Conservation (phyloP, 2,329 filamentous ascomycete species). For the Dactylonectria macrodidyma region DNA sequence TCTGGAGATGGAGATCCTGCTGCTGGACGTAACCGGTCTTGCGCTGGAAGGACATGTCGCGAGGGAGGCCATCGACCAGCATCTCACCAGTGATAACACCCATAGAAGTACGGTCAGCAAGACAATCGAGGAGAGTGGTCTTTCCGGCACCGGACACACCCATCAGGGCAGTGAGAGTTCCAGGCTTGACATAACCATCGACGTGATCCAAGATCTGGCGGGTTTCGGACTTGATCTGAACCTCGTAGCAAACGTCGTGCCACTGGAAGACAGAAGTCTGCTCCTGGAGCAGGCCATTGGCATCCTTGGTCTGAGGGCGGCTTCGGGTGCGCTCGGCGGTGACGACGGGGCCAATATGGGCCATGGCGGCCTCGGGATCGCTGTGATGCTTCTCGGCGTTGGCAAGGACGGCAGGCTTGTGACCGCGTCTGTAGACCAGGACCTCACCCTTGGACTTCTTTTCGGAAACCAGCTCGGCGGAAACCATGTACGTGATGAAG, state of each 20-base stretch:
- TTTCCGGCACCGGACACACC: constrained; percentile 95
- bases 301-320: constrained; percentile 54
- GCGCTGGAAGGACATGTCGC: constrained; percentile 88
- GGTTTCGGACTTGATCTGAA: constrained; percentile 83
- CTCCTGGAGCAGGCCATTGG: constrained; percentile 59
- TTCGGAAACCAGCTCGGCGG: constrained; percentile 75
- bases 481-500: constrained; percentile 72
- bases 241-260: constrained; percentile 83
- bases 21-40: constrained; percentile 95
- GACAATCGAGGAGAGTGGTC: constrained; percentile 88
- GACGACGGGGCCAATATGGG: constrained; percentile 63
- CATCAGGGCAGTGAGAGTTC: constrained; percentile 91
- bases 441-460: constrained; percentile 84
- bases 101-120: constrained; percentile 90
- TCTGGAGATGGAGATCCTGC: constrained; percentile 89
- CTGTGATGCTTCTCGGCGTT: constrained; percentile 74
- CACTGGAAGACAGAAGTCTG: constrained; percentile 89
- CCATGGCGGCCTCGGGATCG: constrained; percentile 69
- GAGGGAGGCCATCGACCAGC: constrained; percentile 74
- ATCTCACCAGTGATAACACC: constrained; percentile 91
- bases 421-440: constrained; percentile 80
- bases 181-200: constrained; percentile 94
- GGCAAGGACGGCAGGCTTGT: constrained; percentile 70
- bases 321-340: constrained; percentile 59
- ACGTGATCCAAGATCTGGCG: constrained; percentile 87